A percentile compares a stretch with the other conserved stretches of the same genome.
phyloP scores from a whole-genome alignment of 148 eudicot genomes.

The Rhododendron ovatum region DNA sequence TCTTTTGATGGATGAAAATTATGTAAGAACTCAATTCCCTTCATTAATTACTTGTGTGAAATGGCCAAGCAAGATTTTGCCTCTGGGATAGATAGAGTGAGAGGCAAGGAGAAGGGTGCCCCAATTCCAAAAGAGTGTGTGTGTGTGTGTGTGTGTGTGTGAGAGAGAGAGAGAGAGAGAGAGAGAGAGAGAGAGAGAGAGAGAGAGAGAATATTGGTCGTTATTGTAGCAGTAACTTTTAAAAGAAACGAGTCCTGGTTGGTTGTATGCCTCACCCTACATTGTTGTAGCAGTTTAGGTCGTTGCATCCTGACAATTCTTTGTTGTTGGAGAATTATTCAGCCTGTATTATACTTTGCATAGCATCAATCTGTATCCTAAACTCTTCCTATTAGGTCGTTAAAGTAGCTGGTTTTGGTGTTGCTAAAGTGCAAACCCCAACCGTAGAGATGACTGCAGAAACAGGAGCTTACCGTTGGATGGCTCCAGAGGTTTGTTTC shows the following conservation, averaged over 20 bases:
- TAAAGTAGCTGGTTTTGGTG: conserved; percentile 59
- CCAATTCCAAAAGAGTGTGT: neutral
- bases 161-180: too few species aligned
- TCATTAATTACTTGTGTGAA: neutral
- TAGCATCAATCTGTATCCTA: neutral
- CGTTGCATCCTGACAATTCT: neutral
- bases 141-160: too few species aligned
- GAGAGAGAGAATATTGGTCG: neutral
- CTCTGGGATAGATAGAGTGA: neutral
- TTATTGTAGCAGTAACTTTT: neutral
- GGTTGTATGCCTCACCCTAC: neutral
- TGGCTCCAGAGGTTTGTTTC: conserved; percentile 57
- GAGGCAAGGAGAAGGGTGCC: too few species aligned
- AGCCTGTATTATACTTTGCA: neutral
- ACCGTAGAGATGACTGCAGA: conserved; percentile 59
- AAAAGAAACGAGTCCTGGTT: neutral
- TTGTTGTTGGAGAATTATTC: neutral
- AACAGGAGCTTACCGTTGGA: conserved; percentile 63
- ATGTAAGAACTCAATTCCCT: conserved; percentile 39
- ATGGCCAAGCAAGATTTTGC: neutral
- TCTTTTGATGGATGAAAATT: conserved; percentile 71
- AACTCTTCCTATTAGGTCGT: conserved; percentile 31
- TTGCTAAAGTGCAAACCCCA: conserved; percentile 48
- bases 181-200: too few species aligned
- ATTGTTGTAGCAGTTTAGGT: neutral